Conservation (phyloP, 495 filamentous ascomycete genomes). For the Aspergillus bertholletiae region DNA sequence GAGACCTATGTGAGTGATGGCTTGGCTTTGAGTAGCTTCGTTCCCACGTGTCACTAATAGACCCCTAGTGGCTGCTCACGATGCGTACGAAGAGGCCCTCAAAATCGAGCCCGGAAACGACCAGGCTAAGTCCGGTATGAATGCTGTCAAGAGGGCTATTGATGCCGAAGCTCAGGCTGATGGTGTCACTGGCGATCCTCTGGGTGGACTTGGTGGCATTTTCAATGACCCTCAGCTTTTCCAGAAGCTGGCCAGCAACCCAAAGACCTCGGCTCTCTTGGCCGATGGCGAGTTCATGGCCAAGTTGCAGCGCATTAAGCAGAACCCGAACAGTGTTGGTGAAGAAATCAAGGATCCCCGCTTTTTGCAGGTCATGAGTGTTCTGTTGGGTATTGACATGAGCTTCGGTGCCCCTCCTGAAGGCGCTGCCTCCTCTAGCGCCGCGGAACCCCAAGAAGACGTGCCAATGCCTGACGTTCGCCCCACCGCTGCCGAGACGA, state of each 20-base stretch:
- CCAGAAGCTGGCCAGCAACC: slow-evolving; percentile 87
- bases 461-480: slow-evolving; percentile 72
- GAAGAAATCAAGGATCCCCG: slow-evolving; percentile 82
- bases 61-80: slow-evolving; percentile 63
- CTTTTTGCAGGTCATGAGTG: slow-evolving; percentile 91
- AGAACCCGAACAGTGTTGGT: slow-evolving; percentile 77
- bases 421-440: slow-evolving; percentile 36
- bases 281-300: slow-evolving; percentile 84
- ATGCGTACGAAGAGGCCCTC: slow-evolving; percentile 88
- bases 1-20: slow-evolving; percentile 64
- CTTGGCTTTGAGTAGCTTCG: background rate
- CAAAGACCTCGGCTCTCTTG: slow-evolving; percentile 85
- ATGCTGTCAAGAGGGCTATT: slow-evolving; percentile 82
- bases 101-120: slow-evolving; percentile 89
- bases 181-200: slow-evolving; percentile 63
- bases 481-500: slow-evolving; percentile 45
- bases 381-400: slow-evolving; percentile 93
- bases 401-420: slow-evolving; percentile 63
- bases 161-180: slow-evolving; percentile 69
- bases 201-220: slow-evolving; percentile 76
- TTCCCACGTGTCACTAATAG: slow-evolving; percentile 3
- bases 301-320: slow-evolving; percentile 75
- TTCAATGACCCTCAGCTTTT: slow-evolving; percentile 90
- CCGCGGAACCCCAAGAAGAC: slow-evolving; percentile 64
- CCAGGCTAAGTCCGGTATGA: slow-evolving; percentile 84